Evolutionary conservation across 2,329 filamentous ascomycete species (phyloP).

Genomic region (Chrysoporthe cubensis): DNA sequence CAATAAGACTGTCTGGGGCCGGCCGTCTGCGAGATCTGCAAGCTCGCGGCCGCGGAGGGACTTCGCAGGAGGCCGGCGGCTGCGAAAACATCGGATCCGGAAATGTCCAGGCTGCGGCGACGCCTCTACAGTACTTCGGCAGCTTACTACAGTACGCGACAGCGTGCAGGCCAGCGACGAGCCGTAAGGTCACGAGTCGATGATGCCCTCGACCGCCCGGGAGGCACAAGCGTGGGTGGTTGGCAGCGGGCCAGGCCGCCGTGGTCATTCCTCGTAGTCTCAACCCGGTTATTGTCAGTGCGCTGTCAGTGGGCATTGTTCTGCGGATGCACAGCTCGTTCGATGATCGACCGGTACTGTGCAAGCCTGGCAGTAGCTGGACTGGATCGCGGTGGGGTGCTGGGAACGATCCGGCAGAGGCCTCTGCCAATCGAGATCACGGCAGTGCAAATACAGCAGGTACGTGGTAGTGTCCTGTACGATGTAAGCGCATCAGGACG

Average conservation of each 20-base stretch:
- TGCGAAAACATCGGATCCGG: too few relatives aligned
- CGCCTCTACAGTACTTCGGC: too few relatives aligned
- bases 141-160: neutral
- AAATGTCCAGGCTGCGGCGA: too few relatives aligned
- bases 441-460: too few relatives aligned
- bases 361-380: neutral
- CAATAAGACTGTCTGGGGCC: too few relatives aligned
- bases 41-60: too few relatives aligned
- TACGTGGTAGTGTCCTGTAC: neutral
- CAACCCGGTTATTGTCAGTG: neutral
- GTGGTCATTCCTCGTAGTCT: neutral
- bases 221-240: neutral
- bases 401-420: too few relatives aligned
- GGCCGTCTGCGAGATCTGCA: too few relatives aligned
- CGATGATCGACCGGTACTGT: neutral
- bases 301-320: neutral
- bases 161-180: neutral
- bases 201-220: neutral
- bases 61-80: too few relatives aligned
- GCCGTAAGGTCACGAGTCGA: neutral
- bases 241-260: neutral
- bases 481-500: neutral
- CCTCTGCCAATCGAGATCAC: neutral
- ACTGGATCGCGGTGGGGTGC: neutral
- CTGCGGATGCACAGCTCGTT: neutral